Base-by-base conservation (phyloP, 177 flowering plant genomes). In the Telopea speciosissima region DNA sequence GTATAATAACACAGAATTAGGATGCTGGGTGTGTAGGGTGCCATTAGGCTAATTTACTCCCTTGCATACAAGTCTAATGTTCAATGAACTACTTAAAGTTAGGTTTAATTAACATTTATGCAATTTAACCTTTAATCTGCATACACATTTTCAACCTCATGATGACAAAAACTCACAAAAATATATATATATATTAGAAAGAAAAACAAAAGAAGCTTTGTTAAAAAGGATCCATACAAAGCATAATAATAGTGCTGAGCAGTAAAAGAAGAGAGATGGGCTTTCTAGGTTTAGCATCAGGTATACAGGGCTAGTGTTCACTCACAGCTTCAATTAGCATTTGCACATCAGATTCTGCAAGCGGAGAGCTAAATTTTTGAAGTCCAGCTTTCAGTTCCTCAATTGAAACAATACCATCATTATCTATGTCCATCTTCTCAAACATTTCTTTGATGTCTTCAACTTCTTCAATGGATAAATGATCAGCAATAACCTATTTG, bases 391-490 rank as follows among this genome's bases (percentile, higher is more conserved):
- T 92, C 54, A 94, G 83, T 67, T 94, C 98, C 68, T 86, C 96
- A 71, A 82, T 72, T 40, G 95, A 81, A 73, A 94, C 88, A 63
- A 83, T 73, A 54, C 97, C 97, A 81, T 92, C 95, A 76, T 81
- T 80, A 76, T 94, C 92, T 64, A 82, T 79, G 78, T 93, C 98
- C 70, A 93, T 91, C 80, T 86, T 84, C 77, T 79, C 83, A 78
- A 93, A 93, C 88, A 86, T 79, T 70, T 90, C 97, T 79, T 86
- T 92, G 73, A 93, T 85, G 74, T 83, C 97, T 81, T 86, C 97
- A 65, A 89, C 90, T 84, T 92, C 96, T 77, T 90, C 98, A 72
- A 22, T 73, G 54, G 96, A 92, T 62, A 94, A 83, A 85, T 87
- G 88, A 63, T 90, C 97, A 65, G 95, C 97, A 76, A 94, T 92